Base-by-base conservation (phyloP, 2,329 filamentous ascomycete genomes). In the Amesomyces nigricolor region DNA sequence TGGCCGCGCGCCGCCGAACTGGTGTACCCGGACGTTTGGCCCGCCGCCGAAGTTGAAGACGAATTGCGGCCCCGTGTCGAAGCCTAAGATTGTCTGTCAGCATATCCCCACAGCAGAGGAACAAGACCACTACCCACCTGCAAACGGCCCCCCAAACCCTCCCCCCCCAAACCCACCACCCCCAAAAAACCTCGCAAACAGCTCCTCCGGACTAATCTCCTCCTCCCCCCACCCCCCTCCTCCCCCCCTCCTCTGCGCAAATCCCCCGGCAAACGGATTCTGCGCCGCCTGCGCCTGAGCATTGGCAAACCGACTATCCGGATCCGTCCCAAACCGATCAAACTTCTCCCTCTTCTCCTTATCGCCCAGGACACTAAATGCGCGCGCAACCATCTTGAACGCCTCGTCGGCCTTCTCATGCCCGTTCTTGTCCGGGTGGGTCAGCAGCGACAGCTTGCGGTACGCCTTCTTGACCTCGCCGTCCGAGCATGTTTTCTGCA, bases 401-500 rank as follows among this genome's bases (percentile, higher is more conserved):
- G 94, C 94, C 75, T 99, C 94, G 70, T 96, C 94, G 53, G 94
- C 92, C 58, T 95, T 85, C 38, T 92, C 86, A 70, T 96, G 91
- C 49, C 91, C 91, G 78, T 99, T 99, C 78, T 99, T 99, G 78
- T 99, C 94, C 61, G 94, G 94, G 77, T 99, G 94, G 57, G 94
- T 99, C 67, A 97, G 79, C 66, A 99, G 76, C 69, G 88, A 94
- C 70, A 95, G 80, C 75, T 96, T 97, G 67, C 92, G 83, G 74
- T 99, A 99, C 6, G 94, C 92, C 77, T 97, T 97, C 73, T 97
- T 99, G 69, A 99, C 91, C 67, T 97, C 92, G 59, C 78, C 72
- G 64, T 97, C 92, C 47, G 83, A 83, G 66, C 82, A 86, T 17
- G 84, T 81, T 55, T 78, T 74, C 64, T 80, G 79, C 39, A 86